phyloP scores from a whole-genome alignment of 208 protist genomes.

The Wallacemonas sp. region DNA sequence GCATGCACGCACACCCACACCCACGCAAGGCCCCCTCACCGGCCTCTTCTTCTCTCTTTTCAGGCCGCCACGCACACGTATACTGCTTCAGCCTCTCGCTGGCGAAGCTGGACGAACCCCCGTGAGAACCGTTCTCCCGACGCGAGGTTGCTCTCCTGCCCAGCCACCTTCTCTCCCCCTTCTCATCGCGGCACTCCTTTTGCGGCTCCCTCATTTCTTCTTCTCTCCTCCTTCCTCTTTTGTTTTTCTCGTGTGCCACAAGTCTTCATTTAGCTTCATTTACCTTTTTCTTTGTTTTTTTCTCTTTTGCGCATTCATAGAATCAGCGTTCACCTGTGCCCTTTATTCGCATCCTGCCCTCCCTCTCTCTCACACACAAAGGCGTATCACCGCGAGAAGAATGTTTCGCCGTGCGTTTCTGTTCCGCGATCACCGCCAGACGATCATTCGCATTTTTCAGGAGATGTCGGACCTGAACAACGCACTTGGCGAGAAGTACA shows the following conservation, averaged over 20 bases:
- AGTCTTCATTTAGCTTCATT: no score
- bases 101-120: no score
- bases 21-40: no score
- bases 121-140: no score
- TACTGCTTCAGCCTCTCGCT: no score
- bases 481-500: slow-evolving; percentile 87
- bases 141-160: no score
- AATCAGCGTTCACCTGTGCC: neutral
- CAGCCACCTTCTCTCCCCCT: neutral
- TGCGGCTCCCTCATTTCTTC: no score
- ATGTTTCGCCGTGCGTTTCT: slow-evolving; percentile 71
- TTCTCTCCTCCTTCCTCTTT: no score
- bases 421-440: slow-evolving; percentile 66
- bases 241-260: neutral
- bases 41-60: neutral
- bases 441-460: slow-evolving; percentile 88
- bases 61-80: neutral
- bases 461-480: slow-evolving; percentile 91
- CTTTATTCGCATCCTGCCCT: slow-evolving; percentile 2
- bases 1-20: no score
- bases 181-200: neutral
- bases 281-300: neutral
- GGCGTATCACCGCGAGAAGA: neutral
- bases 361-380: slow-evolving; percentile 2
- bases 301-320: neutral